These are phyloP conservation scores for Fraxinus americana DNA, from an alignment of 257 asterid genomes.

Conservation along the genomic window DNA sequence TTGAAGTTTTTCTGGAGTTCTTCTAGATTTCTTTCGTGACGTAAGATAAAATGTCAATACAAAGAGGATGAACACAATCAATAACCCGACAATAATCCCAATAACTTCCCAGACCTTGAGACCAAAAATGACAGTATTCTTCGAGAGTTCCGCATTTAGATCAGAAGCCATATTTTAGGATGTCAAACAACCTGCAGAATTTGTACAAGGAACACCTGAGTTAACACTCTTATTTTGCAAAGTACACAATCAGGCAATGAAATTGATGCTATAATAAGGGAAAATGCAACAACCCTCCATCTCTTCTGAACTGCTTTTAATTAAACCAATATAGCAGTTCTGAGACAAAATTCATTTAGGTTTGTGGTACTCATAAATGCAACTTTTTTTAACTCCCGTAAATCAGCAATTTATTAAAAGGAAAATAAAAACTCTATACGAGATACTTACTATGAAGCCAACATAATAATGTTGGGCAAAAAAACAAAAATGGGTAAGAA, in stretches of 20 bases:
- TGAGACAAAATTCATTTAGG: not conserved
- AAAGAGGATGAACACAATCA: slow-evolving; percentile 69
- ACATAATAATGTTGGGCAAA: not conserved
- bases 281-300: not conserved
- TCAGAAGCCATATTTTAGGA: slow-evolving; percentile 69
- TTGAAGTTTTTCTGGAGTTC: slow-evolving; percentile 53
- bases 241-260: not conserved
- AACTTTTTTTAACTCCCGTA: not conserved
- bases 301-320: not conserved
- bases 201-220: slow-evolving; percentile 18
- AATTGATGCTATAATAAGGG: not conserved
- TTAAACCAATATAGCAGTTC: not conserved
- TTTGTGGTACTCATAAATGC: slow-evolving; percentile 3
- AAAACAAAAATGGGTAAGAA: not conserved
- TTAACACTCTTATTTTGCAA: not conserved
- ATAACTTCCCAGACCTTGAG: slow-evolving; percentile 91
- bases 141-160: slow-evolving; percentile 66
- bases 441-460: not conserved
- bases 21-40: slow-evolving; percentile 64
- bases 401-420: not conserved
- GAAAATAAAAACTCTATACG: not conserved
- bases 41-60: slow-evolving; percentile 63
- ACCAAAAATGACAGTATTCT: slow-evolving; percentile 60
- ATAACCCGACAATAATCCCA: slow-evolving; percentile 73
- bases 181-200: slow-evolving; percentile 42